phyloP scores from a whole-genome alignment of 108 stramenopile genomes.

The Chaetoceros tenuissimus region DNA sequence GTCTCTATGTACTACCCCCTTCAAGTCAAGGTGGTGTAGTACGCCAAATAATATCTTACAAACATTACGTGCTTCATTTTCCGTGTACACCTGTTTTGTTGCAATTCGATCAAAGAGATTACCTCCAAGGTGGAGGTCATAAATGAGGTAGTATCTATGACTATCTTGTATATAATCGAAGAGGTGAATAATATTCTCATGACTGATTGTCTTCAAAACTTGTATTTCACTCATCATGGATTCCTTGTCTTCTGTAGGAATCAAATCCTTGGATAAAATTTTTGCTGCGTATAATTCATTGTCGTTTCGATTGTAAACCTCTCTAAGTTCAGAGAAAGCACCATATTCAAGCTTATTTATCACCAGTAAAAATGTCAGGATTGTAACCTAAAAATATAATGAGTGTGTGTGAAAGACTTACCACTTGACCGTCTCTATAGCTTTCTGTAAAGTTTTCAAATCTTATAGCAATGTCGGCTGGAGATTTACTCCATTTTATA shows the following conservation, averaged over 20 bases:
- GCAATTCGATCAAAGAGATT: conserved; percentile 93
- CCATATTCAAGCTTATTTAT: too few species aligned
- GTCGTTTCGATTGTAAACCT: too few species aligned
- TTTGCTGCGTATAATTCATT: too few species aligned
- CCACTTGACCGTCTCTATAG: too few species aligned
- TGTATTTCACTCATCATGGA: conserved; percentile 53
- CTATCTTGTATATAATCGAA: conserved; percentile 66
- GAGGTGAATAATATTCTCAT: conserved; percentile 79
- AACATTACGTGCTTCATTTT: conserved; percentile 88
- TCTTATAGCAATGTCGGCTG: too few species aligned
- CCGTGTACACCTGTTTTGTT: conserved; percentile 87
- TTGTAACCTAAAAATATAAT: too few species aligned
- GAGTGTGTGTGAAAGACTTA: too few species aligned
- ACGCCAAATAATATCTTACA: conserved; percentile 80
- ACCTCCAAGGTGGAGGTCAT: conserved; percentile 74
- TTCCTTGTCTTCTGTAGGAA: conserved; percentile 5
- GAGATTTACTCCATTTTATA: too few species aligned
- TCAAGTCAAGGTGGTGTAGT: conserved; percentile 75
- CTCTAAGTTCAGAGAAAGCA: too few species aligned
- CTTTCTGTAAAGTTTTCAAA: too few species aligned
- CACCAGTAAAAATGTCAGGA: too few species aligned
- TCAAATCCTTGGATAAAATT: too few species aligned
- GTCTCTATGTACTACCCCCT: conserved; percentile 81
- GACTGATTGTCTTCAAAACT: conserved; percentile 47
- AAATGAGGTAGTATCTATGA: conserved; percentile 47